Evolutionary conservation across 257 asterid genomes (phyloP), one percentile per base, ranked within the genome.

Genomic region (Nicotiana knightiana): DNA sequence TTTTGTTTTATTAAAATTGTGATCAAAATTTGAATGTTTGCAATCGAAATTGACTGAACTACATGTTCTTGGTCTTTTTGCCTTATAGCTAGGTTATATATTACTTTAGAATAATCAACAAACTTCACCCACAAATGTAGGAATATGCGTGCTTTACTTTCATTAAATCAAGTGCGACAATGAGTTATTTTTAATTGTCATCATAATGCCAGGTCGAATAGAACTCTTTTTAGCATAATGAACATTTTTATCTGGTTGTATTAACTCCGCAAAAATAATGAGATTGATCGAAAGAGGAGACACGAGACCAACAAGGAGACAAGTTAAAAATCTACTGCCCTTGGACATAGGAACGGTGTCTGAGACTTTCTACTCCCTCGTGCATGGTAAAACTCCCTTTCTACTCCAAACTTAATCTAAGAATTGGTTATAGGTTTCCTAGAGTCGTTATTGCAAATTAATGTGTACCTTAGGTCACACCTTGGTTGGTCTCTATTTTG

Each of bases 321-420:
- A 73, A 48, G 26, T 48, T 73, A 73, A 48, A 73, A 48, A 68
- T 53, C 51, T 37, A 82, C 37, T 65, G 28, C 35, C 82, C 81
- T 26, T 65, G 35, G 77, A 82, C 24, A 48, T 24, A 59, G 83
- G 85, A 82, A 28, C 43, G 26, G 30, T 78, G 84, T 85, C 85
- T 43, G 35, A 82, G 75, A 76, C 63, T 53, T 78, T 21, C 24
- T 21, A 21, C 24, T 21, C 24, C 24, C 46, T 59, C 59, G 68
- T 85, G 32, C 85, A 78, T 28, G 85, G 85, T 37, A 85, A 66
- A 85, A 66, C 82, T 80, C 32, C 67, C 17, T 21, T 73, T 12
- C 17, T 48, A 3, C 3, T 53, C 32, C 62, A 24, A 33, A 24
- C 8, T 43, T 16, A 21, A 2, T 17, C 13, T 7, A 28, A 80